These are phyloP conservation scores for Calonectria leucothoes DNA, from an alignment of 2,329 filamentous ascomycete species.

Conservation along the genomic window DNA sequence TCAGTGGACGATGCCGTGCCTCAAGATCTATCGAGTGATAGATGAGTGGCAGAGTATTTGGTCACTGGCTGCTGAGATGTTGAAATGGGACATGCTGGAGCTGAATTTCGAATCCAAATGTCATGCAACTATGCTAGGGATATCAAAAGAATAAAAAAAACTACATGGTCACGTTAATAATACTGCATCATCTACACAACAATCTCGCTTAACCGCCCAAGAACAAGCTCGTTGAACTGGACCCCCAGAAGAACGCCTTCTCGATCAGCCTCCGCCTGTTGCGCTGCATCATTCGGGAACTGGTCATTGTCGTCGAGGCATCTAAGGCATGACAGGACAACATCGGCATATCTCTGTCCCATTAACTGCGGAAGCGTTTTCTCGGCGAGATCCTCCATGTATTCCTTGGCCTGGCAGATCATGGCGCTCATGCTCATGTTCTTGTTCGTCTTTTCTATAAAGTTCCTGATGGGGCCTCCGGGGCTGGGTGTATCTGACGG, in stretches of 20 bases:
- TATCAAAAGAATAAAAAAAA: background rate
- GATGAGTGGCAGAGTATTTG: background rate
- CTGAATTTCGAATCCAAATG: background rate
- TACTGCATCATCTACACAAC: background rate
- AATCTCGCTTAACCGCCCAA: conserved; percentile 11
- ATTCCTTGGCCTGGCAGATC: conserved; percentile 7
- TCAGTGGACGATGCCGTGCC: background rate
- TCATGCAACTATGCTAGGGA: background rate
- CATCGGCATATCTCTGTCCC: conserved; percentile 6
- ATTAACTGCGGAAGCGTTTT: conserved; percentile 3
- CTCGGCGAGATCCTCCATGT: conserved; percentile 5
- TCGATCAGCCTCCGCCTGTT: conserved; percentile 11
- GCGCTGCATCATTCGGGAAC: background rate
- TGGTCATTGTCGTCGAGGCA: conserved; percentile 10
- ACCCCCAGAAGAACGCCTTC: conserved; percentile 8
- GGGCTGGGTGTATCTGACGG: background rate
- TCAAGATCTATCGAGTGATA: background rate
- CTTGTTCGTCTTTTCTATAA: background rate
- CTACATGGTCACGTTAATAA: background rate
- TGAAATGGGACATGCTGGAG: background rate
- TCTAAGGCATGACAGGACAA: conserved; percentile 10
- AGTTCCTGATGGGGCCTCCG: background rate
- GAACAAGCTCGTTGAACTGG: conserved; percentile 2
- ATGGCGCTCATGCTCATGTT: background rate
- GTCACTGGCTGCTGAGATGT: background rate